These are phyloP conservation scores for Bathelium albidoporum DNA, from an alignment of 495 filamentous ascomycete species.

Conservation along the genomic window DNA sequence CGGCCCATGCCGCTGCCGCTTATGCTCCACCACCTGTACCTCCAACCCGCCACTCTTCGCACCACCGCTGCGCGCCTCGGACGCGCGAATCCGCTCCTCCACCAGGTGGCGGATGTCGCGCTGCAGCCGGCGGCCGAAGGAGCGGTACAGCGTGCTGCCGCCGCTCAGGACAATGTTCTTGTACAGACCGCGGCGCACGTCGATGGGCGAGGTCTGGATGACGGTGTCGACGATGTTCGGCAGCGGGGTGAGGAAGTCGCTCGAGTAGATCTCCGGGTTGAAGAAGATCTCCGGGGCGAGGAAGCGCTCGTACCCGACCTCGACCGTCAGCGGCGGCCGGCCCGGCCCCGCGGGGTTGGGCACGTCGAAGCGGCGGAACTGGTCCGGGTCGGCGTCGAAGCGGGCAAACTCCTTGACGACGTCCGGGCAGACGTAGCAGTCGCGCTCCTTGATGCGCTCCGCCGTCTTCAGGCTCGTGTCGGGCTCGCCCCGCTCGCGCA, in stretches of 20 bases:
- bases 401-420: constrained; percentile 94
- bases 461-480: constrained; percentile 96
- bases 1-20: constrained; percentile 88
- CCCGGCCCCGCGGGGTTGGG: constrained; percentile 77
- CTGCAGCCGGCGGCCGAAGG: constrained; percentile 91
- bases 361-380: constrained; percentile 81
- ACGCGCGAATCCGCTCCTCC: constrained; percentile 80
- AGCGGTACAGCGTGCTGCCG: constrained; percentile 93
- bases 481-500: constrained; percentile 91
- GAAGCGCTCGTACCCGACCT: constrained; percentile 97
- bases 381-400: constrained; percentile 77
- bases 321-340: constrained; percentile 70
- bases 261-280: constrained; percentile 98
- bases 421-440: constrained; percentile 95
- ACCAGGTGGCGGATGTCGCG: constrained; percentile 93
- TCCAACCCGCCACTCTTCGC: constrained; percentile 75
- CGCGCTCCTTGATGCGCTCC: constrained; percentile 94
- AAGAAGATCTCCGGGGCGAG: constrained; percentile 98
- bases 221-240: constrained; percentile 90
- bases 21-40: constrained; percentile 92
- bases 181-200: constrained; percentile 91
- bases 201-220: constrained; percentile 94
- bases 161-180: constrained; percentile 99
- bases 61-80: constrained; percentile 80
- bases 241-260: constrained; percentile 91